Evolutionary conservation across 176 grass and related monocot genomes (phyloP).

Genomic region (Dactylis glomerata): DNA sequence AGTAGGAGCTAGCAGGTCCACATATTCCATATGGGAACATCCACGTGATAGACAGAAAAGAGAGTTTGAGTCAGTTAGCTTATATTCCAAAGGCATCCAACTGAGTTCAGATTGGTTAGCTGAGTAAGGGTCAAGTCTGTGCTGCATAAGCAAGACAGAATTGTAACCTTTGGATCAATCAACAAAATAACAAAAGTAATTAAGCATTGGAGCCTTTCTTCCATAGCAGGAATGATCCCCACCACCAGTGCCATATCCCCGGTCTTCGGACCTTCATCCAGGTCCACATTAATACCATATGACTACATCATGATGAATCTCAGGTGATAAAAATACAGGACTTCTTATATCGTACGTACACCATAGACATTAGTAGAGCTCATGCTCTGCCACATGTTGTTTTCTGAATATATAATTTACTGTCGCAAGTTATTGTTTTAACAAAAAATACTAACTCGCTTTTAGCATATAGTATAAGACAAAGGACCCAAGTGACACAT

Average conservation of each 20-base stretch:
- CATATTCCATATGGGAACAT: background rate
- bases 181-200: background rate
- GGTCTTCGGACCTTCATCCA: background rate
- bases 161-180: background rate
- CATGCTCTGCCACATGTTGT: background rate
- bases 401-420: background rate
- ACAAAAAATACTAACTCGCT: background rate
- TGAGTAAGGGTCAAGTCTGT: background rate
- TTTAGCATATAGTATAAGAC: constrained; percentile 12
- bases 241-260: background rate
- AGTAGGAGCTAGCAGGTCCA: background rate
- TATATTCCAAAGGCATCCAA: background rate
- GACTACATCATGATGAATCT: constrained; percentile 5
- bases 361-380: background rate
- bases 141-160: background rate
- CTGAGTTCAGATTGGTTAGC: background rate
- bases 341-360: background rate
- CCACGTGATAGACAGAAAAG: background rate
- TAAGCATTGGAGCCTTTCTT: background rate
- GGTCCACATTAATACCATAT: constrained; percentile 5
- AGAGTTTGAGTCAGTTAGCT: background rate
- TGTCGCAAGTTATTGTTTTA: background rate
- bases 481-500: constrained; percentile 2
- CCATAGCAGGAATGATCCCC: background rate
- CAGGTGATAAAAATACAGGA: constrained; percentile 10